Base-by-base conservation (phyloP, 257 asterid genomes). In the Capsicum chinense region DNA sequence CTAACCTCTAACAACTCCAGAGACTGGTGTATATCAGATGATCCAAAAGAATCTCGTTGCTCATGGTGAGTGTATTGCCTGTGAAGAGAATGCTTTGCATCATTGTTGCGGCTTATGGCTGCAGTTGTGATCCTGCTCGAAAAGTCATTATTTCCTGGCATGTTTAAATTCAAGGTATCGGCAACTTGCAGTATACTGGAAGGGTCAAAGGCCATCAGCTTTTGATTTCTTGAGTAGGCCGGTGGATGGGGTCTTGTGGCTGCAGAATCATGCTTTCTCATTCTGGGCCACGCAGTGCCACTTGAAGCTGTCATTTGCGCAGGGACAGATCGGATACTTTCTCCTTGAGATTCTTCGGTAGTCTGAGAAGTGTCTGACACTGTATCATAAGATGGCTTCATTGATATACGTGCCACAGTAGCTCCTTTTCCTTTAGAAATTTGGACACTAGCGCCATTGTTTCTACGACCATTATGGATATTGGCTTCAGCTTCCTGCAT, bases 281-380 rank as follows among this genome's bases (percentile, higher is more conserved):
- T 83, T 37, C 90, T 90, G 9, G 89, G 92, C 95, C 94, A 92
- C 50, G 88, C 88, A 66, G 90, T 88, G 42, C 90, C 79, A 48
- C 80, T 85, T 9, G 94, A 95, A 47, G 88, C 83, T 21, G 92
- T 62, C 69, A 86, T 86, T 54, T 89, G 92, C 14, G 82, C 87
- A 0, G 99, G 98, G 66, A 93, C 89, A 0, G 98, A 91, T 14
- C 86, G 91, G 35, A 87, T 85, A 84, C 93, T 94, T 44, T 93
- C 88, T 1, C 63, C 90, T 16, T 90, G 89, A 56, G 98, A 93
- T 80, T 87, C 92, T 57, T 88, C 89, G 0, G 97, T 90, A 79
- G 76, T 78, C 80, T 93, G 97, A 9, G 99, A 93, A 68, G 92
- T 87, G 83, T 95, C 96, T 0, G 99, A 95, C 57, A 88, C 89